Base-by-base conservation (phyloP, 1,284 basidiomycete genomes). In the Leccinum subspadiceum region DNA sequence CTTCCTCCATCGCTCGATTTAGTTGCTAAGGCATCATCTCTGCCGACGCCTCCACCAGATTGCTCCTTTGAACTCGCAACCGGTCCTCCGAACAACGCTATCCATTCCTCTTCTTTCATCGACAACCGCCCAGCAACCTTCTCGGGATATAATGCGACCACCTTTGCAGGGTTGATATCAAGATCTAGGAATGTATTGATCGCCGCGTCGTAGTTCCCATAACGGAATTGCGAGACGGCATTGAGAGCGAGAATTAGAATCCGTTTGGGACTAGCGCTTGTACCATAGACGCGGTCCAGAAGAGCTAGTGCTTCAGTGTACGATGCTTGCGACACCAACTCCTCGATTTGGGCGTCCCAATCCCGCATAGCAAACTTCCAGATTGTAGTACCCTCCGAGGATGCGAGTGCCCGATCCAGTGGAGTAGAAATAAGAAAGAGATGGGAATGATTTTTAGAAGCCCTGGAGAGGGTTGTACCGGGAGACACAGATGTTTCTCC, bases 131-230 rank as follows among this genome's bases (percentile, higher is more conserved):
- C 96, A 0, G 94, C 84, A 2, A 99, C 85, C 15, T 79, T 79
- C 52, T 90, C 82, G 0, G 94, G 93, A 73, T 93, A 99, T 4
- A 98, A 78, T 1, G 95, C 91, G 12, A 99, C 84, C 1, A 99
- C 93, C 69, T 96, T 93, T 2, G 94, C 93, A 0, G 96, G 96
- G 68, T 97, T 96, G 63, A 94, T 81, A 65, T 98, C 91, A 50
- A 96, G 85, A 48, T 90, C 85, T 54, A 96, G 84, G 72, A 99
- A 96, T 1, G 86, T 84, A 69, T 96, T 90, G 59, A 98, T 88
- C 0, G 96, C 96, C 13, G 80, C 77, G 62, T 91, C 86, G 66
- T 83, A 94, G 57, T 86, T 80, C 13, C 81, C 81, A 6, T 81
- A 76, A 3, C 84, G 83, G 73, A 96, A 95, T 57, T 90, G 83